Conservation (phyloP, 2,329 filamentous ascomycete genomes). For the Fusarium succisae region DNA sequence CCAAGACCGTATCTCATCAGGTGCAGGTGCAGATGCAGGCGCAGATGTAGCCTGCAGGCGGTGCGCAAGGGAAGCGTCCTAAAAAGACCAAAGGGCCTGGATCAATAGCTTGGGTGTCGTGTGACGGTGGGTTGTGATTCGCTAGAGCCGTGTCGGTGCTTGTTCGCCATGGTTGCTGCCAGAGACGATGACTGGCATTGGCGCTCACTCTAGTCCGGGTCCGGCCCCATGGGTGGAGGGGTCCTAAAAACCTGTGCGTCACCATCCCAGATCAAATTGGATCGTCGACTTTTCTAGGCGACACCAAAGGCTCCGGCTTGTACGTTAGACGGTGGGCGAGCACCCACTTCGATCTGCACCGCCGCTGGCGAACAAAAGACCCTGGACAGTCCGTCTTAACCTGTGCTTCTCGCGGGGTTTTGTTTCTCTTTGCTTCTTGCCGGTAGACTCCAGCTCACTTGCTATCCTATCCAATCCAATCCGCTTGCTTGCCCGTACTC, state of each 20-base stretch:
- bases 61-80: not conserved
- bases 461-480: conserved; percentile 26
- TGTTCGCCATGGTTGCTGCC: conserved; percentile 34
- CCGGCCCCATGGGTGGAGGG: conserved; percentile 38
- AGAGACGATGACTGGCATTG: conserved; percentile 45
- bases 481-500: conserved; percentile 19
- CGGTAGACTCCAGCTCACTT: conserved; percentile 11
- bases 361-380: conserved; percentile 38
- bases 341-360: conserved; percentile 30
- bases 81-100: conserved; percentile 18
- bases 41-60: conserved; percentile 15
- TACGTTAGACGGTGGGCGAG: conserved; percentile 13
- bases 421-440: conserved; percentile 10
- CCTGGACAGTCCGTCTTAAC: conserved; percentile 2
- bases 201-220: conserved; percentile 42
- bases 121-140: conserved; percentile 7
- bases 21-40: conserved; percentile 32
- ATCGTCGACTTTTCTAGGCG: conserved; percentile 37
- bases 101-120: conserved; percentile 22
- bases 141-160: conserved; percentile 1
- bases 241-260: conserved; percentile 44
- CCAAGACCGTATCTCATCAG: conserved; percentile 27
- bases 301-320: conserved; percentile 15
- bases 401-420: conserved; percentile 13
- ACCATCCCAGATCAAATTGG: conserved; percentile 44